phyloP scores from a whole-genome alignment of 495 filamentous ascomycete genomes.

The Usnea hakonensis region DNA sequence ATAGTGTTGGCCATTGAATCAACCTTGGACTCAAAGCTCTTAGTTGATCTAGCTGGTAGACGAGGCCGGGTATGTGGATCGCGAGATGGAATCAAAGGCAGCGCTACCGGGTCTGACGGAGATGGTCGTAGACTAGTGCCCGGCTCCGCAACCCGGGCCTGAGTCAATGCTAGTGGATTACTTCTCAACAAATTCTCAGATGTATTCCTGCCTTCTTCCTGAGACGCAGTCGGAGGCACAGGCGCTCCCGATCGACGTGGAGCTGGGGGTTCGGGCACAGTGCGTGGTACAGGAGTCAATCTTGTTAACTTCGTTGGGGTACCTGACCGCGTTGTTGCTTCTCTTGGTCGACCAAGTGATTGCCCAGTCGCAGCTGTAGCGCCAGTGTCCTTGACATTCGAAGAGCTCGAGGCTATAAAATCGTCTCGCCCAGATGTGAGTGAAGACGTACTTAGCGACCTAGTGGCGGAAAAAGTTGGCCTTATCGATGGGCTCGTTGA shows the following conservation, averaged over 20 bases:
- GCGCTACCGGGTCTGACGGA: not conserved
- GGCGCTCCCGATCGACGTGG: slow-evolving; percentile 9
- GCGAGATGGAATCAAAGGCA: not conserved
- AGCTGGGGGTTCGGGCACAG: slow-evolving; percentile 13
- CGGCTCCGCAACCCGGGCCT: not conserved
- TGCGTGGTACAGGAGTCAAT: not conserved
- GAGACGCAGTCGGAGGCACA: not conserved
- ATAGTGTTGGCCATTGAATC: slow-evolving; percentile 65
- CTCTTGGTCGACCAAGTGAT: slow-evolving; percentile 3
- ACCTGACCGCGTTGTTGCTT: not conserved
- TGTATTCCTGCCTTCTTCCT: not conserved
- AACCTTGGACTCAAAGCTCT: slow-evolving; percentile 22
- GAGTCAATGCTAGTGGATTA: not conserved
- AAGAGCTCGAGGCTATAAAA: not conserved
- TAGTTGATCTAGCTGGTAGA: not conserved
- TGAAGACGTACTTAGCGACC: slow-evolving; percentile 3
- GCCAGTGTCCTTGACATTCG: not conserved
- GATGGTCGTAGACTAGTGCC: not conserved
- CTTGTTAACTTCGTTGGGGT: slow-evolving; percentile 2
- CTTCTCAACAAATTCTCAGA: not conserved
- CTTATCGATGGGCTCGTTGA: slow-evolving; percentile 11
- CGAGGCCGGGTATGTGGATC: not conserved
- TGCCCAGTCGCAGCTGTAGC: slow-evolving; percentile 8
- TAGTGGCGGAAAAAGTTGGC: slow-evolving; percentile 20
- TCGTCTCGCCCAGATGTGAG: not conserved